phyloP scores from a whole-genome alignment of 140 eudicot species.

The Flaveria floridana region DNA sequence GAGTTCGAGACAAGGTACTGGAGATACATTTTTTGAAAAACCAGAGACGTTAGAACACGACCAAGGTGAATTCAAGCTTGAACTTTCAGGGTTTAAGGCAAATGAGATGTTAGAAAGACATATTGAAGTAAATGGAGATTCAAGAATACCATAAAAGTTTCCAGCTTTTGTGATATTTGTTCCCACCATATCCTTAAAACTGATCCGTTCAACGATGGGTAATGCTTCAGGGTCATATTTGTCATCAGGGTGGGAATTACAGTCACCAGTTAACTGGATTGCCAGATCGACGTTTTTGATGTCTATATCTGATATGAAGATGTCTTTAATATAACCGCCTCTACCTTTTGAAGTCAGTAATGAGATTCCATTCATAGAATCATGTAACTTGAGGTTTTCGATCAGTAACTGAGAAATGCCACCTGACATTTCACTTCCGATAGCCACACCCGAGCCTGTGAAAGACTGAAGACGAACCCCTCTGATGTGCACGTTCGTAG shows the following conservation, averaged over 20 bases:
- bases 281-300: slow-evolving; percentile 47
- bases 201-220: slow-evolving; percentile 55
- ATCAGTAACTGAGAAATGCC: slow-evolving; percentile 62
- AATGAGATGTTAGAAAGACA: slow-evolving; percentile 59
- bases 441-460: slow-evolving; percentile 59
- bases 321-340: slow-evolving; percentile 66
- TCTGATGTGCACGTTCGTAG: slow-evolving; percentile 55
- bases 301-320: slow-evolving; percentile 40
- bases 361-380: slow-evolving; percentile 57
- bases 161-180: slow-evolving; percentile 58
- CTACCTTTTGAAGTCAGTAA: slow-evolving; percentile 70
- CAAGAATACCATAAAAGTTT: slow-evolving; percentile 51
- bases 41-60: slow-evolving; percentile 67
- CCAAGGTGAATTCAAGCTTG: slow-evolving; percentile 46
- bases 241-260: slow-evolving; percentile 67
- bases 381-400: slow-evolving; percentile 47
- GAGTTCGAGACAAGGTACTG: slow-evolving; percentile 76
- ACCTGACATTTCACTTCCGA: slow-evolving; percentile 97
- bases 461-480: slow-evolving; percentile 52
- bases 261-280: slow-evolving; percentile 57
- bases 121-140: slow-evolving; percentile 69
- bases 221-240: slow-evolving; percentile 62
- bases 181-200: slow-evolving; percentile 52
- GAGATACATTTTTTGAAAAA: slow-evolving; percentile 53
- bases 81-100: slow-evolving; percentile 29